phyloP scores from a whole-genome alignment of 352 stramenopile genomes.

The Elongisporangium prolatum region DNA sequence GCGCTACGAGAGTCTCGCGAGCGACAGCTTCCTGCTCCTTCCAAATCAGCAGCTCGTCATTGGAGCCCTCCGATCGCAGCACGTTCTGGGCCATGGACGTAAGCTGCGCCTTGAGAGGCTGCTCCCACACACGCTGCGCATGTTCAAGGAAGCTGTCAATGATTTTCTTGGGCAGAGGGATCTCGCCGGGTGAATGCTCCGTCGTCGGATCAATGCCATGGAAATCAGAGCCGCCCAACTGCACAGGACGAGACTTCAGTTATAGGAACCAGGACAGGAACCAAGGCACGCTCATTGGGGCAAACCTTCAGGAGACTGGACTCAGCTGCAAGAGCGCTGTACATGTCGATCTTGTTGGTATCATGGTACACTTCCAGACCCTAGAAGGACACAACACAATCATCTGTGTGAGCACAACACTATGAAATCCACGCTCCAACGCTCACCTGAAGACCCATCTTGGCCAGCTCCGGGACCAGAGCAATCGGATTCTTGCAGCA shows the following conservation, averaged over 20 bases:
- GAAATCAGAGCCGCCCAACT: slow-evolving; percentile 83
- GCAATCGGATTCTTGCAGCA: slow-evolving; percentile 82
- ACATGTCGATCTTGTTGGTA: slow-evolving; percentile 77
- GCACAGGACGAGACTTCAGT: slow-evolving; percentile 1
- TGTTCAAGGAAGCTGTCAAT: slow-evolving; percentile 69
- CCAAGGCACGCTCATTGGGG: background rate
- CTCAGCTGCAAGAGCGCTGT: slow-evolving; percentile 68
- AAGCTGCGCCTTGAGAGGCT: slow-evolving; percentile 44
- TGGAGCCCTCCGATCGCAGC: background rate
- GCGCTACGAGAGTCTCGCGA: slow-evolving; percentile 22
- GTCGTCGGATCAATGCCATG: slow-evolving; percentile 72
- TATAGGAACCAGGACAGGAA: background rate
- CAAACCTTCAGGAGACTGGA: slow-evolving; percentile 63
- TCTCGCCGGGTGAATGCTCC: slow-evolving; percentile 66
- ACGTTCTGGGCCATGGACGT: slow-evolving; percentile 23
- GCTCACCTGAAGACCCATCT: slow-evolving; percentile 68
- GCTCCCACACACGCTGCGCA: slow-evolving; percentile 62
- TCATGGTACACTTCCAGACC: slow-evolving; percentile 84
- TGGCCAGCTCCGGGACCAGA: slow-evolving; percentile 62
- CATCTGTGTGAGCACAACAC: background rate
- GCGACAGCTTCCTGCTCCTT: slow-evolving; percentile 35
- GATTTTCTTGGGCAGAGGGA: slow-evolving; percentile 67
- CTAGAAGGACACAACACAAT: slow-evolving; percentile 15
- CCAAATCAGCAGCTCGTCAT: slow-evolving; percentile 49
- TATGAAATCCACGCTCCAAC: no score